These are phyloP conservation scores for Jacaranda copaia DNA, from an alignment of 257 asterid genomes.

Conservation along the genomic window DNA sequence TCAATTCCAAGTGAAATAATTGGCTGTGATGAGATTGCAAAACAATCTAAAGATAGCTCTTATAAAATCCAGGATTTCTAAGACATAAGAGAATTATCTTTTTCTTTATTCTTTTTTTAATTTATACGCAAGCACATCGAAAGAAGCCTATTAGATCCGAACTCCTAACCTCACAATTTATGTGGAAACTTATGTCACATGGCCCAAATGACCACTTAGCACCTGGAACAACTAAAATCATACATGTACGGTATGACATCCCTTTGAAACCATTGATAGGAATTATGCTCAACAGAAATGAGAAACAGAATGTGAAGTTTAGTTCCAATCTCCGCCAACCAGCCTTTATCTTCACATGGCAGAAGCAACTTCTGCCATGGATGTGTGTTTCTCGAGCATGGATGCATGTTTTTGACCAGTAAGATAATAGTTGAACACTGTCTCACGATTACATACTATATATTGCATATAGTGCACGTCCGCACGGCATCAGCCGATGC, in stretches of 20 bases:
- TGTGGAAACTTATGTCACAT: too few species aligned
- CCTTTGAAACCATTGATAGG: neutral
- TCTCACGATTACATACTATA: constrained; percentile 80
- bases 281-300: constrained; percentile 24
- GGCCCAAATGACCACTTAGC: too few species aligned
- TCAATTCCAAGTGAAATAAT: neutral
- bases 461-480: constrained; percentile 61
- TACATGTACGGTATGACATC: too few species aligned
- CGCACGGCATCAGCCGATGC: constrained; percentile 64
- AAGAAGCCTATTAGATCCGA: too few species aligned
- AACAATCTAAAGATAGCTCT: neutral
- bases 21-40: too few species aligned
- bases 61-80: neutral
- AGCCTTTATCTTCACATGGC: constrained; percentile 37
- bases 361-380: constrained; percentile 40
- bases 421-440: constrained; percentile 61
- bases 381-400: constrained; percentile 53
- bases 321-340: constrained; percentile 18
- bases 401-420: constrained; percentile 77
- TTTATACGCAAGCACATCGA: too few species aligned
- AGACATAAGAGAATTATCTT: too few species aligned
- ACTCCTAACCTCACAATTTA: too few species aligned
- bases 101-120: too few species aligned
- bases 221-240: too few species aligned
- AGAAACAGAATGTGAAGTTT: constrained; percentile 29